Evolutionary conservation across 345 rosid genomes (phyloP).

Genomic region (Gossypium sturtianum): DNA sequence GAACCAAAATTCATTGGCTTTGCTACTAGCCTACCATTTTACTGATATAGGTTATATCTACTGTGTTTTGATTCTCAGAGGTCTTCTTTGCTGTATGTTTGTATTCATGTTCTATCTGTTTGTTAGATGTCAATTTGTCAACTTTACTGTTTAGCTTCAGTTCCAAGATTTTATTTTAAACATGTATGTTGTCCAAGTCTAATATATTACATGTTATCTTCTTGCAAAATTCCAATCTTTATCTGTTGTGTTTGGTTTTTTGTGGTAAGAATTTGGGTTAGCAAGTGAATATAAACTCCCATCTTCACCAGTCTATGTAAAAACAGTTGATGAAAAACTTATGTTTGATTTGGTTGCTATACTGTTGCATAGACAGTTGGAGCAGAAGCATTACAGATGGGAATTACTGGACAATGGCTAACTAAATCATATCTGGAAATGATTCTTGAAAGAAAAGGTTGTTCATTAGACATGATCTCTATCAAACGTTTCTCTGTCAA

Average conservation of each 20-base stretch:
- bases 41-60: neutral
- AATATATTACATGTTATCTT: neutral
- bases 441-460: conserved; percentile 94
- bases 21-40: neutral
- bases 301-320: neutral
- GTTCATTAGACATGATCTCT: conserved; percentile 14
- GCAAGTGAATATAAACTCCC: neutral
- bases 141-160: neutral
- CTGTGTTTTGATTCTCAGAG: neutral
- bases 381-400: conserved; percentile 79
- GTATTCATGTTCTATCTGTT: neutral
- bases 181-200: neutral
- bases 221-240: neutral
- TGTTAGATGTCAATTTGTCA: neutral
- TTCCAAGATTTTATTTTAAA: neutral
- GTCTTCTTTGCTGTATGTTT: neutral
- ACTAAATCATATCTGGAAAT: conserved; percentile 92
- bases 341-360: conserved; percentile 17
- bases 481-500: neutral
- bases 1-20: neutral
- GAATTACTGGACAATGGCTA: conserved; percentile 83
- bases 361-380: conserved; percentile 70
- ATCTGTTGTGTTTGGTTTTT: neutral
- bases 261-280: neutral
- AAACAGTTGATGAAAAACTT: conserved; percentile 3